A percentile compares a stretch with the other conserved stretches of the same genome.
Conservation (phyloP, 306 rosid genomes). For the Sesbania bispinosa region DNA sequence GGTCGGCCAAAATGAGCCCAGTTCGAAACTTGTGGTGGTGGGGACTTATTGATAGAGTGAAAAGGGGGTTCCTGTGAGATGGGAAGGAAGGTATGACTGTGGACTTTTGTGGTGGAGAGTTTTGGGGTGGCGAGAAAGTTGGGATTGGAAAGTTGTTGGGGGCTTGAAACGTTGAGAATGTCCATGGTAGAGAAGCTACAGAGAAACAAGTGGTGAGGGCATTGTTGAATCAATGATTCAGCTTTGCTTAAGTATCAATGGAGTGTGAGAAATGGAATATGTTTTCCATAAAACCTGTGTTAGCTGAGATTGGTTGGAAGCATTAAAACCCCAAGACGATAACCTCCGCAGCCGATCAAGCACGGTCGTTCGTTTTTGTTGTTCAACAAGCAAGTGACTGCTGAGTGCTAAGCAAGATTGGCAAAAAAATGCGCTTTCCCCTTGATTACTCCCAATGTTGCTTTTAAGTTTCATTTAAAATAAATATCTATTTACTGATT, state of each 20-base stretch:
- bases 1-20: conserved; percentile 54
- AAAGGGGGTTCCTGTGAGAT: conserved; percentile 29
- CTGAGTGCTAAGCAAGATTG: too few relatives aligned
- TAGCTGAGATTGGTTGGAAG: background rate
- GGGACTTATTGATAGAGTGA: conserved; percentile 17
- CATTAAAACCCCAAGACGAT: background rate
- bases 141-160: conserved; percentile 18
- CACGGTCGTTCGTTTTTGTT: conserved; percentile 13
- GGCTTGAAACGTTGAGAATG: conserved; percentile 39
- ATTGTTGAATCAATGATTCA: conserved; percentile 21
- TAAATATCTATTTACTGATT: too few relatives aligned
- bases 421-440: too few relatives aligned
- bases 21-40: conserved; percentile 34
- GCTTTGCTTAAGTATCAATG: background rate
- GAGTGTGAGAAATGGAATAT: background rate
- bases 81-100: conserved; percentile 22
- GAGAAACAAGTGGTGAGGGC: background rate
- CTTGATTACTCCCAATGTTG: too few relatives aligned
- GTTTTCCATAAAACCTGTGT: background rate
- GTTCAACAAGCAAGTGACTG: too few relatives aligned
- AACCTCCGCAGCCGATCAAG: background rate
- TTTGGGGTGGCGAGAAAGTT: conserved; percentile 35
- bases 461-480: too few relatives aligned
- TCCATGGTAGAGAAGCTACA: conserved; percentile 47
- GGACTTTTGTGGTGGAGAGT: conserved; percentile 13